Conservation (phyloP, 129 eudicot species). For the Flaveria robusta region DNA sequence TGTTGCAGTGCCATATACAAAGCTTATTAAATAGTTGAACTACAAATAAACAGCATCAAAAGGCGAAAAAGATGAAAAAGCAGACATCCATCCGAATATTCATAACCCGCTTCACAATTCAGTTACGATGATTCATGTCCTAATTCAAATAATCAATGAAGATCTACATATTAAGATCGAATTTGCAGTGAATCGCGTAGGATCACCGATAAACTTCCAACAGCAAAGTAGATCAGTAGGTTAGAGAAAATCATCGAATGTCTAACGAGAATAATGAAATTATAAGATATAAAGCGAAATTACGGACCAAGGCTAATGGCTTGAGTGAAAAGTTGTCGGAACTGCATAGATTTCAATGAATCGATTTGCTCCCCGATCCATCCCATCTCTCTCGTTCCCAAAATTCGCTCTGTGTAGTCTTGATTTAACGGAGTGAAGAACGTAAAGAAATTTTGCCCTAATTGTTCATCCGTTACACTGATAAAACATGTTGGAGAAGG, state of each 20-base stretch:
- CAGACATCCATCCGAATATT: neutral
- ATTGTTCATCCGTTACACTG: conserved; percentile 27
- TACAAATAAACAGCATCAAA: neutral
- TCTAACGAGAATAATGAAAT: neutral
- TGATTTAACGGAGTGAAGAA: conserved; percentile 11
- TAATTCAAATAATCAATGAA: neutral
- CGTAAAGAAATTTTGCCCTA: conserved; percentile 30
- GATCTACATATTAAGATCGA: conserved; percentile 12
- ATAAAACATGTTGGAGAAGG: neutral
- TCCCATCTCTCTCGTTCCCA: conserved; percentile 49
- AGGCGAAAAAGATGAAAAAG: neutral
- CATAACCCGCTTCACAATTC: conserved; percentile 9
- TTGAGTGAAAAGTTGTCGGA: conserved; percentile 71
- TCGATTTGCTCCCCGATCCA: conserved; percentile 87
- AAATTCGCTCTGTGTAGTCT: conserved; percentile 21
- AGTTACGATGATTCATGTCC: conserved; percentile 1
- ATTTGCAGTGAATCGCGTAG: neutral
- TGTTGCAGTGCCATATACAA: neutral
- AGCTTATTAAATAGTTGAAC: neutral
- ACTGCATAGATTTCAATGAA: conserved; percentile 67
- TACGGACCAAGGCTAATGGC: conserved; percentile 75
- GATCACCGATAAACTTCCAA: neutral
- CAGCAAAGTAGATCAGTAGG: neutral
- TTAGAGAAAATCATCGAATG: neutral
- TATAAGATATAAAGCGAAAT: neutral